A percentile compares a stretch with the other conserved stretches of the same genome.
phyloP scores from a whole-genome alignment of 208 protist species.

The Kentomonas sorsogonicus region DNA sequence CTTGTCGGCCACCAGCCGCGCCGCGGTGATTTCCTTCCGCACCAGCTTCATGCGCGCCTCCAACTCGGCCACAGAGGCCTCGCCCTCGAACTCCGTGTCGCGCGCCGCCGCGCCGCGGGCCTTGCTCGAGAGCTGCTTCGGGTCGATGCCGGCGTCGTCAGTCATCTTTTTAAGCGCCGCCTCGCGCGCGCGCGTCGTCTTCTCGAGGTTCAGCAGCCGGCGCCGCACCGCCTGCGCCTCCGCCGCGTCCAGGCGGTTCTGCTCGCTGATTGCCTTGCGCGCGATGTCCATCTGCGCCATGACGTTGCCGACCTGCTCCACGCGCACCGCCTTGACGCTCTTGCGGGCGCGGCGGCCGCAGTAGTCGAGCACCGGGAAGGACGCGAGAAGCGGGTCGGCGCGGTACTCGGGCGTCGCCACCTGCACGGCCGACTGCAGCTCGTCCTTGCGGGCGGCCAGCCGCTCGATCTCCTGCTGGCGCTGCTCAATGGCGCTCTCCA shows the following conservation, averaged over 20 bases:
- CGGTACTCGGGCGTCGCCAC: conserved; percentile 20
- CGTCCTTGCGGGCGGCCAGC: conserved; percentile 42
- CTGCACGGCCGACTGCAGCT: conserved; percentile 45
- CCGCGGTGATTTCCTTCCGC: conserved; percentile 52
- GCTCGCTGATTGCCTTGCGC: conserved; percentile 45
- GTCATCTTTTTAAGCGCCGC: conserved; percentile 21
- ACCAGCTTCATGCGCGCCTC: conserved; percentile 46
- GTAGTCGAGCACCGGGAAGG: conserved; percentile 76
- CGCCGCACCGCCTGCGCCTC: conserved; percentile 51
- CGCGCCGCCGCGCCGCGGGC: conserved; percentile 11
- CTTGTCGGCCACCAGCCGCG: conserved; percentile 41
- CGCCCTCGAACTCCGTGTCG: conserved; percentile 20
- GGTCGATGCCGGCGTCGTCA: conserved; percentile 34
- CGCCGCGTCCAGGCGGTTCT: conserved; percentile 42
- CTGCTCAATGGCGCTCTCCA: conserved; percentile 53
- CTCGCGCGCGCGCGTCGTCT: conserved; percentile 14
- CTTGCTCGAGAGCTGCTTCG: conserved; percentile 18
- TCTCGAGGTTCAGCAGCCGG: conserved; percentile 45
- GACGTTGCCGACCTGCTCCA: conserved; percentile 70
- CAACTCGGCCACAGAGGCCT: conserved; percentile 38
- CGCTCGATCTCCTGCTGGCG: conserved; percentile 57
- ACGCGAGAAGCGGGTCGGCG: conserved; percentile 38
- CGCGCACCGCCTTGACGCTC: conserved; percentile 31
- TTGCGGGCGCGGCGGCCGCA: conserved; percentile 45
- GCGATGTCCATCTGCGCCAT: conserved; percentile 70